These are phyloP conservation scores for Vitis amurensis DNA, from an alignment of 164 flowering plant genomes.

Conservation along the genomic window DNA sequence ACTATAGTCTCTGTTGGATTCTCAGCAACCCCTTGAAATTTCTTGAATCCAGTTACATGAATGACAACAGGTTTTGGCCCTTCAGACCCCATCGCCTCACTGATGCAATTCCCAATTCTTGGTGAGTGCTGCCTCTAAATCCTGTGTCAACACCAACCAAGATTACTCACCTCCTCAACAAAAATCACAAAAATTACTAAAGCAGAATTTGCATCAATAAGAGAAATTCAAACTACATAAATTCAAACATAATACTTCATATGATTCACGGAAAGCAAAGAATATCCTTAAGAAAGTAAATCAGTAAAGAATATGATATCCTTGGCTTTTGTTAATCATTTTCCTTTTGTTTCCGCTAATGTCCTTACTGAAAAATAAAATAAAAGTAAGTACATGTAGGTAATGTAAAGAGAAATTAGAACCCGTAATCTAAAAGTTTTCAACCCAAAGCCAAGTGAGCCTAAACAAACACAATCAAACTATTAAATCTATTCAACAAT, in stretches of 20 bases:
- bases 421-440: too few species aligned
- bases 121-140: neutral
- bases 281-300: too few species aligned
- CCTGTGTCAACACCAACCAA: neutral
- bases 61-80: constrained; percentile 42
- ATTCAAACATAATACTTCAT: neutral
- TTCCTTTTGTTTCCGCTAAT: too few species aligned
- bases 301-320: neutral
- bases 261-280: neutral
- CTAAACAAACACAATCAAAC: neutral
- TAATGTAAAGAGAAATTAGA: too few species aligned
- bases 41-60: constrained; percentile 64
- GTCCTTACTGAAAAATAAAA: too few species aligned
- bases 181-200: neutral
- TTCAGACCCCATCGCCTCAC: constrained; percentile 58
- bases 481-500: neutral
- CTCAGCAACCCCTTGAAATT: constrained; percentile 53
- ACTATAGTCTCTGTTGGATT: constrained; percentile 64
- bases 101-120: constrained; percentile 29
- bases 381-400: too few species aligned
- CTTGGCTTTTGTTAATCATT: neutral
- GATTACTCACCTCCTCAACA: neutral
- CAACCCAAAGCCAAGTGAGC: neutral
- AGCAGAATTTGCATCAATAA: too few species aligned
- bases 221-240: too few species aligned